Percentiles rank a stretch among this genome's conserved stretches.
Evolutionary conservation across 768 basidiomycete genomes (phyloP).

Genomic region (Infundibulicybe gibba): DNA sequence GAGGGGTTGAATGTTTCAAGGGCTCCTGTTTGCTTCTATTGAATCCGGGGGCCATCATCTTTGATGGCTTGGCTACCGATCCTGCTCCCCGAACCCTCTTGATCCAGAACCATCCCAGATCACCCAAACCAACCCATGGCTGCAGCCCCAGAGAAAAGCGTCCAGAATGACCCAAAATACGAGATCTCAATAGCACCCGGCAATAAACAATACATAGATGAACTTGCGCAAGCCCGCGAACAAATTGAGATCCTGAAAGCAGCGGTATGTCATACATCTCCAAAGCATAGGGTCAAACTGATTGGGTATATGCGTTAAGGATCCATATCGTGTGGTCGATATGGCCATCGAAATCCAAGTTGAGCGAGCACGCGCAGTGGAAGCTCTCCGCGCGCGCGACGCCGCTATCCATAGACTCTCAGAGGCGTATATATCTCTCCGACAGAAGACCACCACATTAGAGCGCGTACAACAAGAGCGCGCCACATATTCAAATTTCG

Average conservation of each 20-base stretch:
- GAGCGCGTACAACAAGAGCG: slow-evolving; percentile 39
- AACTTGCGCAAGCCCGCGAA: slow-evolving; percentile 7
- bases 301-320: slow-evolving; percentile 20
- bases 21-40: no score
- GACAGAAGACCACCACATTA: slow-evolving; percentile 54
- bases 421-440: slow-evolving; percentile 56
- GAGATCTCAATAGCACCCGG: not conserved
- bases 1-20: no score
- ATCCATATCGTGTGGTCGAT: slow-evolving; percentile 44
- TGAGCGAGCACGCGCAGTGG: slow-evolving; percentile 47
- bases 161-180: not conserved
- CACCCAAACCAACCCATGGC: slow-evolving; percentile 12
- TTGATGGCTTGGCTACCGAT: no score
- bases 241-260: slow-evolving; percentile 13
- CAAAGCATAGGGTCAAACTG: not conserved
- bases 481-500: slow-evolving; percentile 8
- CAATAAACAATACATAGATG: not conserved
- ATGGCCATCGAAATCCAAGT: slow-evolving; percentile 52
- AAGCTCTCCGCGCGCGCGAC: slow-evolving; percentile 64
- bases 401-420: slow-evolving; percentile 53
- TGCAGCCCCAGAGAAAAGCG: slow-evolving; percentile 1
- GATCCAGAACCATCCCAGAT: no score
- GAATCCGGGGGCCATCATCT: no score
- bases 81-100: no score
- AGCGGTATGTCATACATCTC: slow-evolving; percentile 11